These are phyloP conservation scores for Venturia asperata DNA, from an alignment of 2,329 filamentous ascomycete species.

Conservation along the genomic window DNA sequence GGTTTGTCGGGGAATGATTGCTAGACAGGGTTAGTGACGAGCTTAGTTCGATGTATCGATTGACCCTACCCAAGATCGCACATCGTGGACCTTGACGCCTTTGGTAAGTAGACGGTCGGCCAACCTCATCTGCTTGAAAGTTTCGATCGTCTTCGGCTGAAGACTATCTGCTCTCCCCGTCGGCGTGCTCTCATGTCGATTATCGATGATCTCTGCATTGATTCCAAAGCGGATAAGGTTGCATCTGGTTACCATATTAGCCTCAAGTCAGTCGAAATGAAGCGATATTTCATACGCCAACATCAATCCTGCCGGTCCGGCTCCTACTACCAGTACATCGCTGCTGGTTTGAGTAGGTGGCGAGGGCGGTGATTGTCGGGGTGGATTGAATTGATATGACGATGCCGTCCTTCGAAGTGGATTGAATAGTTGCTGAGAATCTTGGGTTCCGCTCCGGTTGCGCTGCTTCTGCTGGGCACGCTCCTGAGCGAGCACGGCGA, in stretches of 20 bases:
- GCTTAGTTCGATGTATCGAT: slow-evolving; percentile 22
- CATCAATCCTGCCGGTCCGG: slow-evolving; percentile 38
- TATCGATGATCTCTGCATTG: slow-evolving; percentile 59
- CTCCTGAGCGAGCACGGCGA: background rate
- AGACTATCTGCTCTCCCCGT: slow-evolving; percentile 65
- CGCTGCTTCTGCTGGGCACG: slow-evolving; percentile 7
- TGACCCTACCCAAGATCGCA: slow-evolving; percentile 57
- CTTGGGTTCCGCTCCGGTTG: background rate
- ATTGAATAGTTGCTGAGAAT: background rate
- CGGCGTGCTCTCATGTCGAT: slow-evolving; percentile 59
- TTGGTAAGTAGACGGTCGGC: slow-evolving; percentile 60
- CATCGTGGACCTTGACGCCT: slow-evolving; percentile 66
- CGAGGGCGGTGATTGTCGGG: slow-evolving; percentile 1
- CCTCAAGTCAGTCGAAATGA: background rate
- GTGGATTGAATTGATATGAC: background rate
- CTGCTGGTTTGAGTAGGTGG: slow-evolving; percentile 12
- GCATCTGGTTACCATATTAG: slow-evolving; percentile 32
- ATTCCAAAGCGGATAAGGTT: slow-evolving; percentile 60
- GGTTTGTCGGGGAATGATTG: slow-evolving; percentile 32
- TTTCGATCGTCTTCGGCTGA: slow-evolving; percentile 73
- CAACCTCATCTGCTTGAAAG: slow-evolving; percentile 64
- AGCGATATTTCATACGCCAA: slow-evolving; percentile 31
- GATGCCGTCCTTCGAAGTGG: background rate
- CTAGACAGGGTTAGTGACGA: slow-evolving; percentile 21
- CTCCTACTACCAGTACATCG: slow-evolving; percentile 31